Base-by-base conservation (phyloP, 2,329 filamentous ascomycete species). In the Penicillium sp. region DNA sequence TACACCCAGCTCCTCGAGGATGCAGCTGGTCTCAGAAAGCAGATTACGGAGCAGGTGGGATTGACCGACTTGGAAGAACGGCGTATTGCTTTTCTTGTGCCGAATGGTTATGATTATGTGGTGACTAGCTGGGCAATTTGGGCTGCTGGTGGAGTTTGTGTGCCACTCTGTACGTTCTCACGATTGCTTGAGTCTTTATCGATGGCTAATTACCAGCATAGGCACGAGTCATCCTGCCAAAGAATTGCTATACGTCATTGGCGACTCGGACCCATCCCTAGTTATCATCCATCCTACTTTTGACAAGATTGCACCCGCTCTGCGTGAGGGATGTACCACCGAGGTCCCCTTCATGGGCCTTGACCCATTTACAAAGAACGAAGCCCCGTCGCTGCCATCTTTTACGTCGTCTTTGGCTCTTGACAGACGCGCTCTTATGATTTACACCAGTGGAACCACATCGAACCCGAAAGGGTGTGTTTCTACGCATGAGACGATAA, bases 401-500 rank as follows among this genome's bases (percentile, higher is more conserved):
- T 75, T 76, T 55, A 58, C 57, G 33, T 54, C 65, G 0, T 47
- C 62, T 0, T 64, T 67, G 45, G 56, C 61, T 2, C 51, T 69
- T 8, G 61, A 63, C 15, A 64, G 70, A 38, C 65, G 70, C 21
- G 73, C 72, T 1, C 58, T 75, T 43, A 74, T 75, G 64, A 75
- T 75, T 50, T 75, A 74, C 54, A 75, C 73, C 2, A 74, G 70
- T 15, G 73, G 73, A 23, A 75, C 74, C 8, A 74, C 72, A 0
- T 70, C 69, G 3, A 71, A 68, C 15, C 72, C 73, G n/a, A 74
- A 75, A 52, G 74, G 74, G 24, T 75, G 73, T 52, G 70, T 76
- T 13, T 74, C 72, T 3, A 76, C 73, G 3, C 74, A 76, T 51
- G 71, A 71, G 47, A 75, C 69, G 39, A 71, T 70, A 38, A 70